Evolutionary conservation across 2,329 filamentous ascomycete genomes (phyloP).

Genomic region (Hypoxylon rubiginosum): DNA sequence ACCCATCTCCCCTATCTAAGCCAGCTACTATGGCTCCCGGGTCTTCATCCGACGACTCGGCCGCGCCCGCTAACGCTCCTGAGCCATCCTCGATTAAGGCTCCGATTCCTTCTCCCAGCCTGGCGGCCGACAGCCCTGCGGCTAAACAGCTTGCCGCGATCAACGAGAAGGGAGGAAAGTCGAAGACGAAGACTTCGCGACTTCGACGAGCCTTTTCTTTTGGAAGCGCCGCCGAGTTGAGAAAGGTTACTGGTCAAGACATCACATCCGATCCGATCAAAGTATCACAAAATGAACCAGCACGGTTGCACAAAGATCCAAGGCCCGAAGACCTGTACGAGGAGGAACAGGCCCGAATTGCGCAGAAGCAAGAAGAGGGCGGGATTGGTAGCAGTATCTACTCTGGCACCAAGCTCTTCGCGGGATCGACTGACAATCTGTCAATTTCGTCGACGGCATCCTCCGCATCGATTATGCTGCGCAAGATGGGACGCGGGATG

Average conservation of each 20-base stretch:
- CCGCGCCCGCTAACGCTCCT: conserved; percentile 50
- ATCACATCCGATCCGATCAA: conserved; percentile 48
- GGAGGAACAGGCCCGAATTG: conserved; percentile 91
- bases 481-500: conserved; percentile 99
- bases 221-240: conserved; percentile 91
- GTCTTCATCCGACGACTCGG: conserved; percentile 59
- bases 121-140: conserved; percentile 74
- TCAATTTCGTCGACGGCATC: conserved; percentile 92
- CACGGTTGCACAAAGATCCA: conserved; percentile 76
- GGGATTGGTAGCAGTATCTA: conserved; percentile 96
- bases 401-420: conserved; percentile 85
- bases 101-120: conserved; percentile 46
- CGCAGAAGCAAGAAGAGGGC: conserved; percentile 89
- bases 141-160: conserved; percentile 89
- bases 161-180: conserved; percentile 81
- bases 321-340: conserved; percentile 76
- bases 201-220: conserved; percentile 95
- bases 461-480: conserved; percentile 91
- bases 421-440: conserved; percentile 93
- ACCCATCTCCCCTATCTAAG: conserved; percentile 81
- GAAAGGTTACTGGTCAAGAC: conserved; percentile 78
- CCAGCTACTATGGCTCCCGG: conserved; percentile 74
- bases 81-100: conserved; percentile 52
- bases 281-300: conserved; percentile 56
- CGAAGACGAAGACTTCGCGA: conserved; percentile 87